A percentile compares a stretch with the other conserved stretches of the same genome.
Conservation (phyloP, 1,139 yeast species). For the Nakaseomyces sp. region DNA sequence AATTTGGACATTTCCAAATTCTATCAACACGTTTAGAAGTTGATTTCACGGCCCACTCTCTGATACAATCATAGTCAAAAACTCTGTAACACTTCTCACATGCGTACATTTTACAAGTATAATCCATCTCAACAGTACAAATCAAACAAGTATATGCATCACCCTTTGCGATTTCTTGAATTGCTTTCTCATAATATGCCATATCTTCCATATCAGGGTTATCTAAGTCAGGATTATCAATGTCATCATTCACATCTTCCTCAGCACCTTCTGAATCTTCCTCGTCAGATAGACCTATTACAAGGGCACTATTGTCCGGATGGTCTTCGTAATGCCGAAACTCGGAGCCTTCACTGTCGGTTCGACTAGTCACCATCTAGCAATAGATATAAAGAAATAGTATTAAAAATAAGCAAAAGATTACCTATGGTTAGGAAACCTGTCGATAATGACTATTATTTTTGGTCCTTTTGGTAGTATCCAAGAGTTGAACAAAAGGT, state of each 20-base stretch:
- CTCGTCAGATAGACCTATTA: slow-evolving; percentile 12
- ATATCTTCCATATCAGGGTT: slow-evolving; percentile 15
- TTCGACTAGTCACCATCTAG: neutral
- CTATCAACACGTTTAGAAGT: slow-evolving; percentile 49
- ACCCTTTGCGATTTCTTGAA: slow-evolving; percentile 39
- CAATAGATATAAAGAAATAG: too few relatives aligned
- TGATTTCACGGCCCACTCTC: slow-evolving; percentile 75
- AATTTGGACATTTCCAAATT: slow-evolving; percentile 84
- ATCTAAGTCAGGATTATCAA: slow-evolving; percentile 3
- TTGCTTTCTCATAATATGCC: slow-evolving; percentile 28
- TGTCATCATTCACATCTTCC: neutral
- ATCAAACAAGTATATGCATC: slow-evolving; percentile 73
- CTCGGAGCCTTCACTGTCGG: neutral
- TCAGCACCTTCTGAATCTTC: slow-evolving; percentile 5
- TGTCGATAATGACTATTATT: too few relatives aligned
- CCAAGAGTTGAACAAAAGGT: too few relatives aligned
- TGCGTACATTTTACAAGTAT: slow-evolving; percentile 62
- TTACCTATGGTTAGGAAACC: too few relatives aligned
- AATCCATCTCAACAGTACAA: slow-evolving; percentile 73
- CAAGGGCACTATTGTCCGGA: slow-evolving; percentile 9
- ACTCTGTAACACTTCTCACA: slow-evolving; percentile 68
- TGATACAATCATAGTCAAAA: slow-evolving; percentile 71
- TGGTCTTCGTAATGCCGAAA: slow-evolving; percentile 6
- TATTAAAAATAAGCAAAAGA: too few relatives aligned
- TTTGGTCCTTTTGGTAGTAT: too few relatives aligned